These are phyloP conservation scores for Lipomyces japonicus DNA, from an alignment of 805 yeast genomes.

Conservation along the genomic window DNA sequence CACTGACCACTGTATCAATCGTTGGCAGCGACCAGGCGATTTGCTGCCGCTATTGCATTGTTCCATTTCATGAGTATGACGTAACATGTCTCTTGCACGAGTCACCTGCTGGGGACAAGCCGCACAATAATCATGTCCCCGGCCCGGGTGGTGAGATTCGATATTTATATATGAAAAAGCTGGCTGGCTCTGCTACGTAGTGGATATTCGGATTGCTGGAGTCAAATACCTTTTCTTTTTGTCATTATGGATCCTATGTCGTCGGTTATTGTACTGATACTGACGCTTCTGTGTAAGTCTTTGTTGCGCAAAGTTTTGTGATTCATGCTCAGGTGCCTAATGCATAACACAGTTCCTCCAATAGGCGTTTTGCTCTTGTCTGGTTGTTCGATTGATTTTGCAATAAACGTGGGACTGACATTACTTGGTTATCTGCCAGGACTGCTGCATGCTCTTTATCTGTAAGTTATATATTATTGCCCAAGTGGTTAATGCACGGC, in stretches of 20 bases:
- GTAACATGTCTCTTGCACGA: too few species aligned
- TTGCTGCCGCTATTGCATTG: too few species aligned
- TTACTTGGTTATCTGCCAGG: conserved; percentile 65
- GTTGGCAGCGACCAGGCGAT: too few species aligned
- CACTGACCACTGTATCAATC: too few species aligned
- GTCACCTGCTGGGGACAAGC: too few species aligned
- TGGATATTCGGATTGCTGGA: too few species aligned
- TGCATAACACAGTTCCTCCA: conserved; percentile 20
- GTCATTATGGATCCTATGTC: conserved; percentile 20
- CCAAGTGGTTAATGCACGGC: neutral
- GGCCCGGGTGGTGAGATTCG: too few species aligned
- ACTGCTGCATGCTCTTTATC: conserved; percentile 25
- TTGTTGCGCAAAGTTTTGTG: neutral
- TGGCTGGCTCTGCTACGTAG: too few species aligned
- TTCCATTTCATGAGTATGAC: too few species aligned
- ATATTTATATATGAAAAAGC: too few species aligned
- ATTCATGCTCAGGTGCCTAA: neutral
- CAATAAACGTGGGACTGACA: conserved; percentile 54
- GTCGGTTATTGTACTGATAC: conserved; percentile 22
- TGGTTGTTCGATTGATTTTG: conserved; percentile 49
- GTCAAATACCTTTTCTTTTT: too few species aligned
- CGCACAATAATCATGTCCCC: too few species aligned
- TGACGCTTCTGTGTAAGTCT: conserved; percentile 21
- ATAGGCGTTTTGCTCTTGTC: conserved; percentile 24
- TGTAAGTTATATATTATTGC: conserved; percentile 12